These are phyloP conservation scores for Grifola frondosa DNA, from an alignment of 1,284 basidiomycete species.

Conservation along the genomic window DNA sequence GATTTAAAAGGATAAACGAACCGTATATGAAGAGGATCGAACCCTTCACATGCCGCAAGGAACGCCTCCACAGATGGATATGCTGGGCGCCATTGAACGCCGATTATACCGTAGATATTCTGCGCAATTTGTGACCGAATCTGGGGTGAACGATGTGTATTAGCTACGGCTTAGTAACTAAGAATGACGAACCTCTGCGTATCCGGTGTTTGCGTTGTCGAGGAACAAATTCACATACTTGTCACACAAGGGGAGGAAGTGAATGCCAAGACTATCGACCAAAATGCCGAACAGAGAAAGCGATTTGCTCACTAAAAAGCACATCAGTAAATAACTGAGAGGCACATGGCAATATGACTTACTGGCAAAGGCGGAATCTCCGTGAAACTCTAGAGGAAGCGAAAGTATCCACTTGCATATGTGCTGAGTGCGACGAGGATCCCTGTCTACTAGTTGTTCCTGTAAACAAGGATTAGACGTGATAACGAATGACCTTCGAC, in stretches of 20 bases:
- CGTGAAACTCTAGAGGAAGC: conserved; percentile 79
- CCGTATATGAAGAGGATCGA: conserved; percentile 70
- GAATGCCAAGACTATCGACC: conserved; percentile 56
- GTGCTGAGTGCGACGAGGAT: conserved; percentile 81
- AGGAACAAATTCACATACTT: conserved; percentile 74
- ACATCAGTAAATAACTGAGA: conserved; percentile 13
- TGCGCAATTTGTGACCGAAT: conserved; percentile 73
- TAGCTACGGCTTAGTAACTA: conserved; percentile 5
- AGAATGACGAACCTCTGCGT: conserved; percentile 66
- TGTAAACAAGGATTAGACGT: conserved; percentile 30
- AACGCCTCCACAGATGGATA: conserved; percentile 70
- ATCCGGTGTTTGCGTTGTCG: conserved; percentile 75
- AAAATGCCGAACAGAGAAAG: conserved; percentile 59
- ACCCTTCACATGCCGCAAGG: conserved; percentile 57
- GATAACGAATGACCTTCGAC: not conserved
- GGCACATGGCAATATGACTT: conserved; percentile 27
- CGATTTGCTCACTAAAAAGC: conserved; percentile 64
- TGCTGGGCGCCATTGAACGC: conserved; percentile 72
- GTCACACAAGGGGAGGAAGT: conserved; percentile 67
- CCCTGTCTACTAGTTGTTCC: conserved; percentile 71
- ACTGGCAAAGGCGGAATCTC: conserved; percentile 78
- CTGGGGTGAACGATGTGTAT: conserved; percentile 36
- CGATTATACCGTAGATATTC: conserved; percentile 62
- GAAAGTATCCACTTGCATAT: conserved; percentile 81
- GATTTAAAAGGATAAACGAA: conserved; percentile 26